A percentile compares a stretch with the other conserved stretches of the same genome.
phyloP scores from a whole-genome alignment of 1,284 basidiomycete genomes.

The Puccinia triticina region DNA sequence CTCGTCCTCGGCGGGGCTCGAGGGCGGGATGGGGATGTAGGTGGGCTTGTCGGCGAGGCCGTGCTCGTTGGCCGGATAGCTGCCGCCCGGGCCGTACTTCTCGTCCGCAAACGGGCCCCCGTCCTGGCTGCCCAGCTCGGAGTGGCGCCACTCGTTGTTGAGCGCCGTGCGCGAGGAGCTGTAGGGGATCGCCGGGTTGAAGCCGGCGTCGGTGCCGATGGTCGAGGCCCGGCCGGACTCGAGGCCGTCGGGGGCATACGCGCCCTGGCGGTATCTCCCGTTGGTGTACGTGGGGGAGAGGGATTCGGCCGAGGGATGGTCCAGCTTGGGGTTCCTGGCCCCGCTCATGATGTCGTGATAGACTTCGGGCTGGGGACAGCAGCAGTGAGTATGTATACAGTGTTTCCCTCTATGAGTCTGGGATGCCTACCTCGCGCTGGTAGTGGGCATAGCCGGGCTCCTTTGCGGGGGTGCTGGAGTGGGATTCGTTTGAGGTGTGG shows the following conservation, averaged over 20 bases:
- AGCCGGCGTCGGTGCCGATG: slow-evolving; percentile 57
- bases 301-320: slow-evolving; percentile 12
- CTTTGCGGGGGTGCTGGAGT: slow-evolving; percentile 48
- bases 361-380: slow-evolving; percentile 9
- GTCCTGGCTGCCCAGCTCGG: slow-evolving; percentile 56
- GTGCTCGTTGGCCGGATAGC: slow-evolving; percentile 53
- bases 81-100: slow-evolving; percentile 2
- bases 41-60: slow-evolving; percentile 30
- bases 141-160: slow-evolving; percentile 59
- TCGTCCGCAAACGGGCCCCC: slow-evolving; percentile 53
- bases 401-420: background rate
- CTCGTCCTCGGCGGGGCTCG: slow-evolving; percentile 56
- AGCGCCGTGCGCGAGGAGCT: slow-evolving; percentile 58
- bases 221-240: slow-evolving; percentile 59
- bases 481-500: slow-evolving; percentile 52
- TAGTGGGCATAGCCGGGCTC: slow-evolving; percentile 25
- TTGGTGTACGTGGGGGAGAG: slow-evolving; percentile 36
- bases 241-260: slow-evolving; percentile 56
- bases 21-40: slow-evolving; percentile 54
- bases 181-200: slow-evolving; percentile 54
- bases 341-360: background rate
- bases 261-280: slow-evolving; percentile 57
- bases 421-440: slow-evolving; percentile 19
- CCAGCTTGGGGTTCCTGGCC: slow-evolving; percentile 20
- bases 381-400: background rate